phyloP scores from a whole-genome alignment of 1,284 basidiomycete species.

The Sphagnurus paluster region DNA sequence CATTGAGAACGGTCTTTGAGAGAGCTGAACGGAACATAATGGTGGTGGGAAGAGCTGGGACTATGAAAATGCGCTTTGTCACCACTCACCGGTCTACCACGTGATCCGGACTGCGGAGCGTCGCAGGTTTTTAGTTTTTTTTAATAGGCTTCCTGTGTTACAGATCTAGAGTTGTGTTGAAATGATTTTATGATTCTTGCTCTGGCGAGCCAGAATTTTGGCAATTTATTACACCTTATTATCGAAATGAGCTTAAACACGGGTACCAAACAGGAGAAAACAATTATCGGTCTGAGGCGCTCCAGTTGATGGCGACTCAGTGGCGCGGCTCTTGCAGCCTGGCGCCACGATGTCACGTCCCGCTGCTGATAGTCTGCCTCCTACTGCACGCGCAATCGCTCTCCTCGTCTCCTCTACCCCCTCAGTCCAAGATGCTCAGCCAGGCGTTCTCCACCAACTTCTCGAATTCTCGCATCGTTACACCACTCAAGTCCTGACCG shows the following conservation, averaged over 20 bases:
- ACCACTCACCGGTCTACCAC: background rate
- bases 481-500: slow-evolving; percentile 87
- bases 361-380: slow-evolving; percentile 74
- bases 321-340: slow-evolving; percentile 5
- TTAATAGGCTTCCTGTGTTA: no score
- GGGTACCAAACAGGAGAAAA: slow-evolving; percentile 6
- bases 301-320: background rate
- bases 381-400: slow-evolving; percentile 90
- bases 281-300: background rate
- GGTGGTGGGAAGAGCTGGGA: slow-evolving; percentile 29
- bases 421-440: slow-evolving; percentile 89
- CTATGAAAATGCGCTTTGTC: slow-evolving; percentile 21
- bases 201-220: no score
- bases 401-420: slow-evolving; percentile 94
- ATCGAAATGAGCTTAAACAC: no score
- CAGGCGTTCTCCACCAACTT: slow-evolving; percentile 91
- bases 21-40: slow-evolving; percentile 71
- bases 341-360: slow-evolving; percentile 55
- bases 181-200: no score
- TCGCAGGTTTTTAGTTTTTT: no score
- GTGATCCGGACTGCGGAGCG: background rate
- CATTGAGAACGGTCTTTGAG: slow-evolving; percentile 49
- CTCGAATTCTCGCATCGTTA: slow-evolving; percentile 97
- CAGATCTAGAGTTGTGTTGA: no score
- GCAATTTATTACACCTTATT: no score